Percentiles rank a stretch among this genome's conserved stretches.
Conservation (phyloP, 108 stramenopile species). For the Nannochloropsis gaditana region DNA sequence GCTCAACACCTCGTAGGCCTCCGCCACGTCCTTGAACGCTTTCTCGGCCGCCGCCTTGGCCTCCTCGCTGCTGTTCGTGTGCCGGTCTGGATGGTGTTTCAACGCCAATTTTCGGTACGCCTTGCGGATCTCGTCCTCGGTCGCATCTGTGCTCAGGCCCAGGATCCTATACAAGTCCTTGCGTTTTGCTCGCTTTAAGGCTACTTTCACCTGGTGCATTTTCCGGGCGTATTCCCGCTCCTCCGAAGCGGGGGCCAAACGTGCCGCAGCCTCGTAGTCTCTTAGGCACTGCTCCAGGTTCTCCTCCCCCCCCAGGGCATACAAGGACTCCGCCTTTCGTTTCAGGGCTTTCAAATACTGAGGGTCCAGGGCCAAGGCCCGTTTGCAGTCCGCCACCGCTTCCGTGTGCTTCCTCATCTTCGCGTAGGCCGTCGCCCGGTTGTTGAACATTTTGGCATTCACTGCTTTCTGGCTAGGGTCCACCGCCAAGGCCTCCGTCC, state of each 20-base stretch:
- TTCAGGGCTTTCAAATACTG: conserved; percentile 55
- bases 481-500: conserved; percentile 38
- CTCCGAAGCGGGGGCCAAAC: conserved; percentile 44
- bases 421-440: conserved; percentile 52
- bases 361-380: conserved; percentile 51
- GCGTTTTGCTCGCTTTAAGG: conserved; percentile 46
- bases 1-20: conserved; percentile 51
- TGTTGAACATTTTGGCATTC: conserved; percentile 56
- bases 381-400: conserved; percentile 47
- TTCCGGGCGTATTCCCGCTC: conserved; percentile 43
- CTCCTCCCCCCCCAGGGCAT: conserved; percentile 51
- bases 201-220: conserved; percentile 43
- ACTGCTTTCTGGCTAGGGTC: conserved; percentile 45
- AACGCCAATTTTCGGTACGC: conserved; percentile 79
- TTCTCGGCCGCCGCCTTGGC: conserved; percentile 53
- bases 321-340: conserved; percentile 42
- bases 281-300: conserved; percentile 49
- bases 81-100: conserved; percentile 71
- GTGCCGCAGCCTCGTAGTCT: conserved; percentile 52
- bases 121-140: conserved; percentile 70
- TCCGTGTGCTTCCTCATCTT: conserved; percentile 47
- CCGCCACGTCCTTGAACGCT: conserved; percentile 48
- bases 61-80: conserved; percentile 47
- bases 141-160: conserved; percentile 53
- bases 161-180: conserved; percentile 49